These are phyloP conservation scores for Pestalotiopsis sp. DNA, from an alignment of 2,329 filamentous ascomycete species.

Conservation along the genomic window DNA sequence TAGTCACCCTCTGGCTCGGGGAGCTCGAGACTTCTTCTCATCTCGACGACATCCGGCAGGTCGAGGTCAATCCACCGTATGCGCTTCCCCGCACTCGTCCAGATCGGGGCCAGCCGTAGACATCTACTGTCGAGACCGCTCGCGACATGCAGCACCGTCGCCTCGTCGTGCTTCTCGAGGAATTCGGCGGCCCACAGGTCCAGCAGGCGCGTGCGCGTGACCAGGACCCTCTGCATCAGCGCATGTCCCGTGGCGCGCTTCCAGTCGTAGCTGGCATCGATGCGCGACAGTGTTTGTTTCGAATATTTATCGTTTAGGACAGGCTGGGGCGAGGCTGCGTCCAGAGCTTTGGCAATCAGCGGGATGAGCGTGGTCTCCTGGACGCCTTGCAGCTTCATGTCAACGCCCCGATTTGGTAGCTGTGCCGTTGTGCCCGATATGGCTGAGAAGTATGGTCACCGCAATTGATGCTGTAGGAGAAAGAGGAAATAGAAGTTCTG, in stretches of 20 bases:
- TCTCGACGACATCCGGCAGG: conserved; percentile 24
- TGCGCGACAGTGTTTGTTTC: conserved; percentile 4
- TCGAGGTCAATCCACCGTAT: conserved; percentile 30
- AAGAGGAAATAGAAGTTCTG: too few species aligned
- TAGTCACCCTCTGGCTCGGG: conserved; percentile 21
- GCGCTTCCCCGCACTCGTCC: not conserved
- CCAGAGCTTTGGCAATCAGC: not conserved
- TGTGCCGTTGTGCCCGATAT: not conserved
- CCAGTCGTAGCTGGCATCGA: not conserved
- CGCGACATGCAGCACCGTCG: conserved; percentile 21
- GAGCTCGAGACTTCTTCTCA: conserved; percentile 21
- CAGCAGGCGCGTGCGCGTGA: not conserved
- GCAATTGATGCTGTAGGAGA: too few species aligned
- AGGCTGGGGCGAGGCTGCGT: not conserved
- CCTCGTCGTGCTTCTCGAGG: not conserved
- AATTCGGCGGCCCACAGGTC: not conserved
- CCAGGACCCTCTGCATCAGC: not conserved
- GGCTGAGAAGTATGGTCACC: too few species aligned
- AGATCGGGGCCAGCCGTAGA: conserved; percentile 14
- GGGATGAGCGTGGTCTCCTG: not conserved
- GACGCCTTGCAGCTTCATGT: not conserved
- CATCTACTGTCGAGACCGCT: conserved; percentile 25
- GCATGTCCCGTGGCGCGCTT: not conserved
- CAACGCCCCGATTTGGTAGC: not conserved
- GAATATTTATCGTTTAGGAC: conserved; percentile 14